Conservation (phyloP, 2,329 filamentous ascomycete genomes). For the Diaporthe sp. region DNA sequence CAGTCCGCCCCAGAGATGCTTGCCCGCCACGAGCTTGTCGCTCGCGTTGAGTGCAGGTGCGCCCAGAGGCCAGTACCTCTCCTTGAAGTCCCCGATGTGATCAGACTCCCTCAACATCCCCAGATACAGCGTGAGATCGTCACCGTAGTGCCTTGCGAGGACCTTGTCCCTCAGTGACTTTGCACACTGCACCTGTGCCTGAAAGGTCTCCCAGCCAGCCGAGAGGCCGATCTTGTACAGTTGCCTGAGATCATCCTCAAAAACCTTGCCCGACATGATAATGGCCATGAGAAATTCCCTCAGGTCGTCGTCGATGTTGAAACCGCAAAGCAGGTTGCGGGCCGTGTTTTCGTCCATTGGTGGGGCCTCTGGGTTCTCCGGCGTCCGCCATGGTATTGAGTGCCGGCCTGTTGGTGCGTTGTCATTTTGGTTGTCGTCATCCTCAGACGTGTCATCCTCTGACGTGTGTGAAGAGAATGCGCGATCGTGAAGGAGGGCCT, state of each 20-base stretch:
- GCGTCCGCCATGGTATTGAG: constrained; percentile 24
- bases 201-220: constrained; percentile 52
- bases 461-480: constrained; percentile 27
- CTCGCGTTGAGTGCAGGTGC: constrained; percentile 23
- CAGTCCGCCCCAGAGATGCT: constrained; percentile 15
- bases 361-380: constrained; percentile 28
- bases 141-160: constrained; percentile 37
- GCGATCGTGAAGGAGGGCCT: constrained; percentile 34
- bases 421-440: constrained; percentile 33
- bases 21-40: constrained; percentile 5
- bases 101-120: constrained; percentile 30
- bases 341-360: constrained; percentile 18
- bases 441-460: constrained; percentile 34
- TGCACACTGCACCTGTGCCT: constrained; percentile 52
- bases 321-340: constrained; percentile 51
- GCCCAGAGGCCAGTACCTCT: constrained; percentile 29
- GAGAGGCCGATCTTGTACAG: constrained; percentile 49
- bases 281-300: constrained; percentile 48
- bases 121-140: constrained; percentile 33
- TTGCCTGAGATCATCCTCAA: constrained; percentile 47
- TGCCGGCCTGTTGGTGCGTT: constrained; percentile 25
- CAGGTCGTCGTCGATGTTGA: constrained; percentile 48
- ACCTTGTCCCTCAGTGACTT: constrained; percentile 46
- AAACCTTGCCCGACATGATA: constrained; percentile 46
- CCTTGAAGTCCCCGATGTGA: constrained; percentile 21